These are phyloP conservation scores for Aspergillus glaucus DNA, from an alignment of 2,329 filamentous ascomycete genomes.

Conservation along the genomic window DNA sequence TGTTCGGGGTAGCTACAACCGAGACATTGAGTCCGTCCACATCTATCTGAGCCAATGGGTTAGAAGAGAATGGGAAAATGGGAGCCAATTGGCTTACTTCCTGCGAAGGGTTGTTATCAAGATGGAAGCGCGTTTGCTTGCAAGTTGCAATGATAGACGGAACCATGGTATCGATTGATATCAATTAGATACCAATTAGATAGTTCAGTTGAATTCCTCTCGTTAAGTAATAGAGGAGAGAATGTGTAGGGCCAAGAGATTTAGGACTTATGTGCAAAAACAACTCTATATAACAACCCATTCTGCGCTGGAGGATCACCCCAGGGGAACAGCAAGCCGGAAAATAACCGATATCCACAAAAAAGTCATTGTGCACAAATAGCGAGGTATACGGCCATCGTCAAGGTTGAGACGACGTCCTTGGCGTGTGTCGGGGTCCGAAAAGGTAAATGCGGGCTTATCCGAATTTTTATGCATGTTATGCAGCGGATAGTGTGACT, in stretches of 20 bases:
- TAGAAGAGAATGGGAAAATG: not conserved
- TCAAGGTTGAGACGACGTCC: too few relatives aligned
- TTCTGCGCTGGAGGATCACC: too few relatives aligned
- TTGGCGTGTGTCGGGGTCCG: conserved; percentile 15
- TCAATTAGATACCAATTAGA: not conserved
- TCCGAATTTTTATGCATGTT: not conserved
- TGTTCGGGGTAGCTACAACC: conserved; percentile 39
- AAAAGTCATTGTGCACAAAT: too few relatives aligned
- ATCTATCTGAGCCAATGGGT: conserved; percentile 48
- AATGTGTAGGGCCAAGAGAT: not conserved
- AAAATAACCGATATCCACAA: too few relatives aligned
- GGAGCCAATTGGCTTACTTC: conserved; percentile 41
- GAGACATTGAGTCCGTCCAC: conserved; percentile 68
- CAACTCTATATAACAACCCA: too few relatives aligned
- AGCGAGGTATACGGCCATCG: too few relatives aligned
- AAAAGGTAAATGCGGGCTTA: conserved; percentile 14
- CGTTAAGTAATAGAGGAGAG: not conserved
- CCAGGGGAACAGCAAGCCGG: too few relatives aligned
- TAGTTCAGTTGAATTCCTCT: not conserved
- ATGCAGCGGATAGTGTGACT: not conserved
- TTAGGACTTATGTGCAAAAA: too few relatives aligned
- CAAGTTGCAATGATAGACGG: conserved; percentile 53
- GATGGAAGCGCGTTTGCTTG: conserved; percentile 61
- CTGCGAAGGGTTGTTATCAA: conserved; percentile 47
- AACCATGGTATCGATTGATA: conserved; percentile 3